Evolutionary conservation across 306 rosid genomes (phyloP), one percentile per base, ranked within the genome.

Genomic region (Trifolium fragiferum): DNA sequence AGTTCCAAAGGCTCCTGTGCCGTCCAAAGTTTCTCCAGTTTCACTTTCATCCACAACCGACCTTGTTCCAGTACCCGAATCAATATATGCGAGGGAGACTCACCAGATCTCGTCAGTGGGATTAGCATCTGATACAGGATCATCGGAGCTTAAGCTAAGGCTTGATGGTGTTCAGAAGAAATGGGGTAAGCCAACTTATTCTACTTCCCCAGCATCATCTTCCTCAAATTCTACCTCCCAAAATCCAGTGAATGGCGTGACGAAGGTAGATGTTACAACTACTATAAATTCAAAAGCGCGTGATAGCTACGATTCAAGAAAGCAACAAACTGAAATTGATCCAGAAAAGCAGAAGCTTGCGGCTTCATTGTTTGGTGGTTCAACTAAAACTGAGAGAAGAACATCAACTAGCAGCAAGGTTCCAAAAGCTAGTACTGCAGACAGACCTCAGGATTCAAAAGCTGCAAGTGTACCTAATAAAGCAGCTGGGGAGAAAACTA

Each of bases 161-260:
- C 97, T 90, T 59, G 97, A 92, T 2, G 97, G 97, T 50, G 97
- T 92, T 82, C 93, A 87, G 66, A 90, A 65, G 73, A 90, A 90
- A 80, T 92, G 97, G 97, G 97, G 97, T 23, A 82, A 79, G 85
- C 87, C 92, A 60, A 51, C 89, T 20, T 85, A 85, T 47, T 85
- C 97, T n/a, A n/a, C n/a, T n/a, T 82, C 96, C 18, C 49, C 82
- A 64, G 55, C 89, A 33, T 81, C 88, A 4, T 75, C 50, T 12
- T 44, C 84, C 69, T 74, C 93, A 15, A 66, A 57, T 55, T 83
- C 86, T 76, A 74, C 82, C 74, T 46, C 87, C 73, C 93, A 89
- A 61, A 88, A 86, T 50, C 64, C 90, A 21, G 82, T 44, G 15
- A 92, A 88, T 76, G 90, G 89, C 75, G 78, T 66, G n/a, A 58